Conservation (phyloP, 1,284 basidiomycete genomes). For the Leccinum fallax region DNA sequence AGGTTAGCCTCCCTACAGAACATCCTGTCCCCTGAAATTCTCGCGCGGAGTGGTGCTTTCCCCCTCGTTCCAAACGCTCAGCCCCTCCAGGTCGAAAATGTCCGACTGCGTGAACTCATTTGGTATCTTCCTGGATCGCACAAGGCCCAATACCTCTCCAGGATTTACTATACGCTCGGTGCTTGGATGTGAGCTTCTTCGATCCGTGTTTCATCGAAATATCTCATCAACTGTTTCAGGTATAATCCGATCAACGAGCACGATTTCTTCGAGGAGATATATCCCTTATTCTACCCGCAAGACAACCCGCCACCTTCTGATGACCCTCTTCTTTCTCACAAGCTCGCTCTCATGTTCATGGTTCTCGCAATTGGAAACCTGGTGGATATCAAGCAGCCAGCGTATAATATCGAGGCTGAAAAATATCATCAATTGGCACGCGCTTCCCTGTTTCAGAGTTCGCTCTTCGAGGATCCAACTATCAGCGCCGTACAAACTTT, state of each 20-base stretch:
- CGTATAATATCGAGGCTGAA: slow-evolving; percentile 76
- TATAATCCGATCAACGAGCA: slow-evolving; percentile 70
- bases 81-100: slow-evolving; percentile 45
- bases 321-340: slow-evolving; percentile 63
- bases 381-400: slow-evolving; percentile 62
- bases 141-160: slow-evolving; percentile 59
- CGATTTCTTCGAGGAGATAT: slow-evolving; percentile 69
- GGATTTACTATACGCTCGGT: slow-evolving; percentile 67
- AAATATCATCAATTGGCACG: slow-evolving; percentile 76
- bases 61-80: slow-evolving; percentile 57
- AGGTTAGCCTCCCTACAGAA: slow-evolving; percentile 50
- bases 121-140: slow-evolving; percentile 68
- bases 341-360: slow-evolving; percentile 74
- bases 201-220: slow-evolving; percentile 1
- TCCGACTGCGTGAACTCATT: slow-evolving; percentile 57
- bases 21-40: slow-evolving; percentile 60
- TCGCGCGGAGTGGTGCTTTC: slow-evolving; percentile 63
- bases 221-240: slow-evolving; percentile 44
- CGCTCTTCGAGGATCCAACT: slow-evolving; percentile 74
- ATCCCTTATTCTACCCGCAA: slow-evolving; percentile 60
- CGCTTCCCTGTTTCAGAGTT: slow-evolving; percentile 70
- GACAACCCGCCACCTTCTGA: slow-evolving; percentile 48
- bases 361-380: slow-evolving; percentile 73
- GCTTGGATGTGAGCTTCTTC: slow-evolving; percentile 67
- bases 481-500: slow-evolving; percentile 71